Evolutionary conservation across 1,139 yeast species (phyloP), one percentile per base, ranked within the genome.

Genomic region (Sugiyamaella xylanicola): DNA sequence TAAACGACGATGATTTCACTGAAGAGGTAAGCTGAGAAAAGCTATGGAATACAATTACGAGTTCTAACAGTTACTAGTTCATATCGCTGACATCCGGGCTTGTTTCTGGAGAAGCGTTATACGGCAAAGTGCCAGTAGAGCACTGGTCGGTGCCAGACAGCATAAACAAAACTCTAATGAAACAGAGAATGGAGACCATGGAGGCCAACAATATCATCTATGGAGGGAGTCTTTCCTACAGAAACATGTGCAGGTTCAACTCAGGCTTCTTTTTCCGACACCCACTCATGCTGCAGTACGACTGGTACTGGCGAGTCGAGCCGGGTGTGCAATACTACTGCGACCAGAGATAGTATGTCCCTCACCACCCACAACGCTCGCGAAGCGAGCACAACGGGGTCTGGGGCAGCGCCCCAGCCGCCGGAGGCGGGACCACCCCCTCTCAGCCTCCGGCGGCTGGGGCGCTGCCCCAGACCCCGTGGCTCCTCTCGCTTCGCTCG

Each of bases 301-400:
- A 88, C 59, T 92, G 88, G 81, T 92, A 92, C 74, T 91, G 96
- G 84, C 76, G 99, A 56, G 96, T 92, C 2, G 99, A 92, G 69
- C 98, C 99, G 0, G 84, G 85, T 57, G 93, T 92, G 36, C 83
- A 88, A 63, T 90, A 88, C 69, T 87, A 76, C 68, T 91, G 97
- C 71, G 97, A 91, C 61, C 72, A 70, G 60, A 52, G 61, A 15
- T 72, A 72, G 58, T 55, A 48, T 35, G 58, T 55, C 5, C 15
- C 15, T 3, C 53, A 68, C 16, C 43, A 49, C 9, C 29, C 29
- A 25, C 29, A 9, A 5, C 29, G 29, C 29, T 25, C 29, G 29
- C 29, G 29, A 25, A 25, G 29, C 29, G 29, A 25, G 29, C 29
- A 25, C 29, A 25, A 25, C 29, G 8, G 9, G 29, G 29, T 25